Conservation (phyloP, 129 eudicot species). For the Sambucus nigra region DNA sequence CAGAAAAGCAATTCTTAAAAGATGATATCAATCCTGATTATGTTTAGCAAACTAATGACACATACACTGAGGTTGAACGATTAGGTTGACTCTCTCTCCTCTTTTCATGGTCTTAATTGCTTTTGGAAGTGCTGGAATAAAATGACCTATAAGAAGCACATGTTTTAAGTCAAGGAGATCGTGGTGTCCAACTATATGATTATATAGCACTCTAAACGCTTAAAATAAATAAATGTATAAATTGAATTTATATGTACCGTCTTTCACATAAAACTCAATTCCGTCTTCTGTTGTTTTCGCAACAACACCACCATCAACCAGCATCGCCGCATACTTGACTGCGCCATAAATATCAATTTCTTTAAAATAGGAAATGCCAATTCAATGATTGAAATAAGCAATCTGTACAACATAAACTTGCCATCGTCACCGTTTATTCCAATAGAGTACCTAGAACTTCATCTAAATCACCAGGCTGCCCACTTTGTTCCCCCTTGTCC, state of each 20-base stretch:
- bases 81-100: constrained; percentile 50
- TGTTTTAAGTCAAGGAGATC: not conserved
- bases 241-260: constrained; percentile 31
- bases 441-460: constrained; percentile 52
- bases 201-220: not conserved
- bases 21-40: too few relatives aligned
- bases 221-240: constrained; percentile 5
- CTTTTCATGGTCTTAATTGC: constrained; percentile 64
- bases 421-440: too few relatives aligned
- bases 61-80: constrained; percentile 65
- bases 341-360: constrained; percentile 13
- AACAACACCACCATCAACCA: constrained; percentile 39
- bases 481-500: constrained; percentile 37
- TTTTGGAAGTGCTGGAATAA: constrained; percentile 54
- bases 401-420: too few relatives aligned
- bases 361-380: not conserved
- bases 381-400: not conserved
- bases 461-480: constrained; percentile 54
- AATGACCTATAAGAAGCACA: constrained; percentile 39
- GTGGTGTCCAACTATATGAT: not conserved
- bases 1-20: too few relatives aligned
- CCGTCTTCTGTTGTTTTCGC: constrained; percentile 53
- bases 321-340: constrained; percentile 48
- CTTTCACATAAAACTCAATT: constrained; percentile 48
- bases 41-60: not conserved